Percentiles rank a stretch among this genome's conserved stretches.
These are phyloP conservation scores for Neolentinus lepideus DNA, from an alignment of 1,284 basidiomycete genomes.

Conservation along the genomic window DNA sequence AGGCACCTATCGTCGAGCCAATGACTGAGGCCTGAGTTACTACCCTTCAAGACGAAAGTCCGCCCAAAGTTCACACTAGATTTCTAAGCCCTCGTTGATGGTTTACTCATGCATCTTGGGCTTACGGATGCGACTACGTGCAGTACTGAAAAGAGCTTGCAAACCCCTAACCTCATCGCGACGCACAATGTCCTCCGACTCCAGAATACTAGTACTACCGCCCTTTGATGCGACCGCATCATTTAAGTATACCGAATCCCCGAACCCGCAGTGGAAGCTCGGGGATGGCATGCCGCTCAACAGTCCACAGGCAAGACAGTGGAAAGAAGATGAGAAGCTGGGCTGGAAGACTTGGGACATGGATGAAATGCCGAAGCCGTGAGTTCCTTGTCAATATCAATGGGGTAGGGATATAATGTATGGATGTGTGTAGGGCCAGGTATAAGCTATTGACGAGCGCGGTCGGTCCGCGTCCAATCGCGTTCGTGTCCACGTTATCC, in stretches of 20 bases:
- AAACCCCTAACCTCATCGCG: slow-evolving; percentile 6
- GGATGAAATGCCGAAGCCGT: slow-evolving; percentile 24
- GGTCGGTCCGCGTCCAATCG: slow-evolving; percentile 68
- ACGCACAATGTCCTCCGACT: not conserved
- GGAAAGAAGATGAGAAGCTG: slow-evolving; percentile 24
- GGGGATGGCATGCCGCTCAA: slow-evolving; percentile 37
- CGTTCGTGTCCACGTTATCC: slow-evolving; percentile 62
- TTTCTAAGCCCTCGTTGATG: not conserved
- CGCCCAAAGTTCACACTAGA: not conserved
- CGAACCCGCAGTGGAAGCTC: slow-evolving; percentile 44
- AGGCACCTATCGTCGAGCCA: too few species aligned
- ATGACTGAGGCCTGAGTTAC: too few species aligned
- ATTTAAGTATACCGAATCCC: slow-evolving; percentile 37
- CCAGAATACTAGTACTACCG: too few species aligned
- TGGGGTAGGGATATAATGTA: slow-evolving; percentile 9
- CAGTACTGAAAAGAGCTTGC: not conserved
- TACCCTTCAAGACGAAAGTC: too few species aligned
- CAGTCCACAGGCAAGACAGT: slow-evolving; percentile 22
- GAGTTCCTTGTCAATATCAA: slow-evolving; percentile 8
- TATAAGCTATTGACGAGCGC: slow-evolving; percentile 61
- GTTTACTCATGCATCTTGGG: not conserved
- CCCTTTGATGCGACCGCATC: slow-evolving; percentile 26
- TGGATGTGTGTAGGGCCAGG: slow-evolving; percentile 28
- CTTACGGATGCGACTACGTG: not conserved
- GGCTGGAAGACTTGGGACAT: slow-evolving; percentile 41